Evolutionary conservation across 768 basidiomycete genomes (phyloP).

Genomic region (Termitomyces bulborhizus): DNA sequence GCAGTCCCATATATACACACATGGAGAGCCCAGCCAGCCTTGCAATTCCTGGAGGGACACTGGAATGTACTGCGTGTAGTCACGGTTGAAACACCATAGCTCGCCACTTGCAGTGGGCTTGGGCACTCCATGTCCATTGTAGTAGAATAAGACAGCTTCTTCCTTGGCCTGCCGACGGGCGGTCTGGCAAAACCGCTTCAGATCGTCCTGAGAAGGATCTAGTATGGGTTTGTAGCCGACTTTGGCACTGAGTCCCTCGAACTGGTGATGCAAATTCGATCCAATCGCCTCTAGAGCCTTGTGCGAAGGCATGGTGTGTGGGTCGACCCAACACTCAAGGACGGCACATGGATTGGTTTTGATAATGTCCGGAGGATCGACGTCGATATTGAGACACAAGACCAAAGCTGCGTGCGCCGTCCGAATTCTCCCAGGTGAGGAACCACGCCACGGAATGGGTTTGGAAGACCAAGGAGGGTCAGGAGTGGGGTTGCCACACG

Average conservation of each 20-base stretch:
- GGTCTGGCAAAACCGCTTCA: slow-evolving; percentile 78
- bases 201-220: slow-evolving; percentile 92
- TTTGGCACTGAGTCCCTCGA: slow-evolving; percentile 91
- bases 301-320: slow-evolving; percentile 82
- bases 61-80: slow-evolving; percentile 98
- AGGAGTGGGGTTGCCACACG: slow-evolving; percentile 80
- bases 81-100: slow-evolving; percentile 97
- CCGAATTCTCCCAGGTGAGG: slow-evolving; percentile 80
- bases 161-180: slow-evolving; percentile 87
- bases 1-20: slow-evolving; percentile 98
- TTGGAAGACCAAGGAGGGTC: slow-evolving; percentile 60
- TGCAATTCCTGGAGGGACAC: slow-evolving; percentile 93
- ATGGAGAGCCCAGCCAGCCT: slow-evolving; percentile 89
- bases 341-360: slow-evolving; percentile 96
- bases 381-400: slow-evolving; percentile 93
- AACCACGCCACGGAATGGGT: slow-evolving; percentile 73
- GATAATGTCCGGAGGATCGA: slow-evolving; percentile 95
- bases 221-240: slow-evolving; percentile 92
- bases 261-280: slow-evolving; percentile 89
- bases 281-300: slow-evolving; percentile 95
- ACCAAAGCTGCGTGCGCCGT: slow-evolving; percentile 86
- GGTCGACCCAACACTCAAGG: slow-evolving; percentile 97
- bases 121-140: slow-evolving; percentile 98
- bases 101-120: slow-evolving; percentile 95
- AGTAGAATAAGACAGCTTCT: slow-evolving; percentile 93